A percentile compares a stretch with the other conserved stretches of the same genome.
Conservation (phyloP, 2,329 filamentous ascomycete species). For the Clonostachys byssicola region DNA sequence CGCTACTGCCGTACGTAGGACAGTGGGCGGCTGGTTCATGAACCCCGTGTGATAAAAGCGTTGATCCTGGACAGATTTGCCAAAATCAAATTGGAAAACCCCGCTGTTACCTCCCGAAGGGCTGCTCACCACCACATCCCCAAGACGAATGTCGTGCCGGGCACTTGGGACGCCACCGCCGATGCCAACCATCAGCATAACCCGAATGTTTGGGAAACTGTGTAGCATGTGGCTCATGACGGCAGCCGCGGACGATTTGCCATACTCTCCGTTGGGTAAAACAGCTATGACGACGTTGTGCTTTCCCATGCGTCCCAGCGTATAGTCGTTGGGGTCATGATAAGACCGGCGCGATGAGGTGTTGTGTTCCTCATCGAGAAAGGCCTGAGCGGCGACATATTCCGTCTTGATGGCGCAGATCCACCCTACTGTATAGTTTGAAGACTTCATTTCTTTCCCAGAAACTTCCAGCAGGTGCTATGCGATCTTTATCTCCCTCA, state of each 20-base stretch:
- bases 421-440: slow-evolving; percentile 33
- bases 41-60: slow-evolving; percentile 1
- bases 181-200: slow-evolving; percentile 24
- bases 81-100: slow-evolving; percentile 6
- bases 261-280: slow-evolving; percentile 16
- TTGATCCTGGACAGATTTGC: slow-evolving; percentile 5
- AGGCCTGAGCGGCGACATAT: slow-evolving; percentile 24
- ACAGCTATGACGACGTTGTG: slow-evolving; percentile 27
- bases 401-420: slow-evolving; percentile 33
- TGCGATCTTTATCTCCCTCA: too few relatives aligned
- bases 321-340: slow-evolving; percentile 20
- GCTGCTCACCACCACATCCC: slow-evolving; percentile 24
- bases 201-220: slow-evolving; percentile 17
- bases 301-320: slow-evolving; percentile 17
- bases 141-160: slow-evolving; percentile 26
- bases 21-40: slow-evolving; percentile 1
- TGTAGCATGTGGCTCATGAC: slow-evolving; percentile 16
- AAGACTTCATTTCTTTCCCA: too few relatives aligned
- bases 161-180: slow-evolving; percentile 22
- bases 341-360: neutral
- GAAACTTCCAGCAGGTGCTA: too few relatives aligned
- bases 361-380: slow-evolving; percentile 31
- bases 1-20: neutral
- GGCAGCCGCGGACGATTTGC: slow-evolving; percentile 12
- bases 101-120: neutral